Evolutionary conservation across 164 flowering plant species (phyloP).

Genomic region (Warburgia ugandensis): DNA sequence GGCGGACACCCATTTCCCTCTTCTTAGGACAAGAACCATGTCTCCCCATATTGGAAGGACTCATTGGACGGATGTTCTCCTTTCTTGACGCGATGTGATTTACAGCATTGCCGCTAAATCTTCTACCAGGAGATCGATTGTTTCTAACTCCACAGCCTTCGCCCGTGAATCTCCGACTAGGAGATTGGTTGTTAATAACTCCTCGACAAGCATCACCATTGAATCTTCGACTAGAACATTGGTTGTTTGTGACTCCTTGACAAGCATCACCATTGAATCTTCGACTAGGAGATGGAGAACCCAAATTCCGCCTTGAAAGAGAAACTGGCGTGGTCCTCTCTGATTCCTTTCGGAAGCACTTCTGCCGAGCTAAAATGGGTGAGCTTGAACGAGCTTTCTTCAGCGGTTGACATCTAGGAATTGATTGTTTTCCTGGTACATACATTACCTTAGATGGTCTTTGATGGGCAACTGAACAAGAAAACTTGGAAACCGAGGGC

Average conservation of each 20-base stretch:
- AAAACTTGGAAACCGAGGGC: neutral
- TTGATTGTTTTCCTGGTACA: constrained; percentile 3
- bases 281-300: neutral
- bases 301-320: neutral
- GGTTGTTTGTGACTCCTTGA: neutral
- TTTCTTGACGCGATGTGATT: neutral
- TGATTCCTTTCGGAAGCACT: neutral
- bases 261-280: neutral
- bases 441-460: neutral
- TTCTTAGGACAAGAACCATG: neutral
- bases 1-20: neutral
- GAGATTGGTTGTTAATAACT: neutral
- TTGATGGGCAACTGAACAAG: neutral
- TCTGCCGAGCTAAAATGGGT: neutral
- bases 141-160: too few species aligned
- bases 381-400: constrained; percentile 23
- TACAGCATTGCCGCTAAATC: neutral
- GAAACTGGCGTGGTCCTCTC: neutral
- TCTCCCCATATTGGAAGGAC: neutral
- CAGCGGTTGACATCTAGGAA: constrained; percentile 12
- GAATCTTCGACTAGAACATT: neutral
- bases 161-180: neutral
- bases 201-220: neutral
- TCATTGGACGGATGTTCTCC: neutral
- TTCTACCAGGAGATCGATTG: too few species aligned